These are phyloP conservation scores for Penicillium griseofulvum DNA, from an alignment of 2,329 filamentous ascomycete species.

Conservation along the genomic window DNA sequence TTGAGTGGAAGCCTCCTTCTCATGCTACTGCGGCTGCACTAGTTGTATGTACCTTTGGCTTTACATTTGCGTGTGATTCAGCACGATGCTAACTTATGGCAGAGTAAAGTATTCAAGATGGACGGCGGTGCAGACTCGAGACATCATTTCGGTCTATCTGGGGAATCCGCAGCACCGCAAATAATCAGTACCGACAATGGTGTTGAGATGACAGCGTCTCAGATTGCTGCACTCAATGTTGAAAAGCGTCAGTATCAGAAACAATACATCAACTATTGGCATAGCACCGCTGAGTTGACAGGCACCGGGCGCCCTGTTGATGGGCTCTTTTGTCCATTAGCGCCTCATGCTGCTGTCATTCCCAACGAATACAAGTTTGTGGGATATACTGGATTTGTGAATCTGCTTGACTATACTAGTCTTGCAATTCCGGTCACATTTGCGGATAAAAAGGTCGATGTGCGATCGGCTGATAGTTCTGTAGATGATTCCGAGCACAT, in stretches of 20 bases:
- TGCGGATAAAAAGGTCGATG: slow-evolving; percentile 53
- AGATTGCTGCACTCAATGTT: slow-evolving; percentile 52
- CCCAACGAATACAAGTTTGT: slow-evolving; percentile 47
- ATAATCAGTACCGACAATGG: slow-evolving; percentile 33
- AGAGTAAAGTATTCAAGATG: slow-evolving; percentile 27
- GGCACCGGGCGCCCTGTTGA: slow-evolving; percentile 56
- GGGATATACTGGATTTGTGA: slow-evolving; percentile 50
- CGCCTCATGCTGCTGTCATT: slow-evolving; percentile 43
- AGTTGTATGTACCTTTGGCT: slow-evolving; percentile 34
- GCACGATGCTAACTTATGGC: slow-evolving; percentile 12
- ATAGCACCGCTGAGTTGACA: slow-evolving; percentile 52
- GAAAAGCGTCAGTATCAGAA: slow-evolving; percentile 56
- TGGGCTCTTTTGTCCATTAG: slow-evolving; percentile 44
- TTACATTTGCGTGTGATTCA: neutral
- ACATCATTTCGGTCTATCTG: slow-evolving; percentile 53
- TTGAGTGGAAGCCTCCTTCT: slow-evolving; percentile 58
- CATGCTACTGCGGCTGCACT: slow-evolving; percentile 45
- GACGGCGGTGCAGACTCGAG: slow-evolving; percentile 54
- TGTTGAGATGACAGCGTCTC: slow-evolving; percentile 40
- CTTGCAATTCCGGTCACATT: slow-evolving; percentile 56
- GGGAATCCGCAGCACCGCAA: slow-evolving; percentile 52
- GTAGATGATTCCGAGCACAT: slow-evolving; percentile 46
- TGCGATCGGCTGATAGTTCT: slow-evolving; percentile 38
- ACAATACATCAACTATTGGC: slow-evolving; percentile 64
- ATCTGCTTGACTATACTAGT: slow-evolving; percentile 57